Conservation (phyloP, 805 yeast genomes). For the Lipomyces orientalis region DNA sequence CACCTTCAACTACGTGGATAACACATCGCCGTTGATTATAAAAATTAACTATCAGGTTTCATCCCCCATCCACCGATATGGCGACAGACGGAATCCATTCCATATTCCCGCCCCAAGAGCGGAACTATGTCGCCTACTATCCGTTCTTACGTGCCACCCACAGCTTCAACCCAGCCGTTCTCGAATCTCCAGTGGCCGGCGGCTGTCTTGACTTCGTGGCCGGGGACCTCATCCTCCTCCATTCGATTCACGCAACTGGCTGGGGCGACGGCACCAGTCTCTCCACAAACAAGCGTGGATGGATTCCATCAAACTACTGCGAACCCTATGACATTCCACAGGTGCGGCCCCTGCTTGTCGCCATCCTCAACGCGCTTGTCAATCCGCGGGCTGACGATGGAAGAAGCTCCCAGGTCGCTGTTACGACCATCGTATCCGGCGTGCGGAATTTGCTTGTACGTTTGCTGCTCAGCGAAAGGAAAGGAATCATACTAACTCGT, state of each 20-base stretch:
- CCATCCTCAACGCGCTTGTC: conserved; percentile 46
- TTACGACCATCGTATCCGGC: conserved; percentile 48
- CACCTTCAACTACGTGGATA: not conserved
- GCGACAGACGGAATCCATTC: not conserved
- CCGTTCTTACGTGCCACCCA: conserved; percentile 28
- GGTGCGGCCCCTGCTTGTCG: conserved; percentile 46
- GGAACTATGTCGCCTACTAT: conserved; percentile 15
- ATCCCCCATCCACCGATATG: not conserved
- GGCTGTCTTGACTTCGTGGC: conserved; percentile 39
- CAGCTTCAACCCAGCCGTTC: conserved; percentile 12
- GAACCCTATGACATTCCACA: conserved; percentile 47
- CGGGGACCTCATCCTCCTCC: conserved; percentile 48
- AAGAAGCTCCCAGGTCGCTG: conserved; percentile 46
- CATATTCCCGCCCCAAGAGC: not conserved
- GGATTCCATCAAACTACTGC: conserved; percentile 53
- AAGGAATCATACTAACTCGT: not conserved
- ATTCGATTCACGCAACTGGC: conserved; percentile 50
- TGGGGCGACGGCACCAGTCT: conserved; percentile 53
- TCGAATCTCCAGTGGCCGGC: not conserved
- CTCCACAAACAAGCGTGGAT: conserved; percentile 47
- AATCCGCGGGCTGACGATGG: conserved; percentile 39
- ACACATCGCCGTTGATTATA: not conserved
- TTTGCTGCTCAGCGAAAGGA: not conserved
- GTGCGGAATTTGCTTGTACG: conserved; percentile 45
- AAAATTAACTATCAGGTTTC: no score